These are phyloP conservation scores for Chlamydomonas sp. DNA, from an alignment of 139 green algal genomes.

Conservation along the genomic window DNA sequence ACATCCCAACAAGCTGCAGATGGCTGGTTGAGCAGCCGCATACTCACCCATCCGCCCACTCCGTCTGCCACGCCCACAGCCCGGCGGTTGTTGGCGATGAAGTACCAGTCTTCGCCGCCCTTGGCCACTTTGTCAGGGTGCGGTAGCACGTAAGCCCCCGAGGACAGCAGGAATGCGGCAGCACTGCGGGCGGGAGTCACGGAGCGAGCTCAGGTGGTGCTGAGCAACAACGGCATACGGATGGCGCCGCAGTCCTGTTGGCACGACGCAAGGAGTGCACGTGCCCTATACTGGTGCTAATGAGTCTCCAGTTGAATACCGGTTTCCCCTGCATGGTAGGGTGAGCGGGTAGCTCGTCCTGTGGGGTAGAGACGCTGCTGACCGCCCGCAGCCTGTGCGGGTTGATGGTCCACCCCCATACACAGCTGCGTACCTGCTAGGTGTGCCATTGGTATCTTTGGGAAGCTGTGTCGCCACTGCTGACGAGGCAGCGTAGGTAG, in stretches of 20 bases:
- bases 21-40: too few species aligned
- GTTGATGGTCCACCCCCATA: neutral
- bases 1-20: too few species aligned
- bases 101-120: slow-evolving; percentile 89
- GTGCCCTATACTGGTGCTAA: neutral
- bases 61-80: slow-evolving; percentile 88
- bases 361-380: neutral
- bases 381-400: neutral
- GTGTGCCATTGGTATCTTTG: neutral
- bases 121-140: slow-evolving; percentile 84
- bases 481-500: neutral
- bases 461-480: neutral
- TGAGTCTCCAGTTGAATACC: neutral
- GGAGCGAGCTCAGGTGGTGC: too few species aligned
- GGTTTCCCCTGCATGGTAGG: too few species aligned
- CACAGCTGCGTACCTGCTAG: neutral
- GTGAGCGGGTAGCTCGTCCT: neutral
- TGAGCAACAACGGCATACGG: too few species aligned
- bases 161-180: slow-evolving; percentile 47
- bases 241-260: neutral
- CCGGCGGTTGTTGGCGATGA: slow-evolving; percentile 66
- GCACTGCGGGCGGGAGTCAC: neutral
- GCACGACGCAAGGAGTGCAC: neutral
- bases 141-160: slow-evolving; percentile 79
- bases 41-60: slow-evolving; percentile 85